Evolutionary conservation across 2,329 filamentous ascomycete species (phyloP).

Genomic region (Trichoderma asperellum): DNA sequence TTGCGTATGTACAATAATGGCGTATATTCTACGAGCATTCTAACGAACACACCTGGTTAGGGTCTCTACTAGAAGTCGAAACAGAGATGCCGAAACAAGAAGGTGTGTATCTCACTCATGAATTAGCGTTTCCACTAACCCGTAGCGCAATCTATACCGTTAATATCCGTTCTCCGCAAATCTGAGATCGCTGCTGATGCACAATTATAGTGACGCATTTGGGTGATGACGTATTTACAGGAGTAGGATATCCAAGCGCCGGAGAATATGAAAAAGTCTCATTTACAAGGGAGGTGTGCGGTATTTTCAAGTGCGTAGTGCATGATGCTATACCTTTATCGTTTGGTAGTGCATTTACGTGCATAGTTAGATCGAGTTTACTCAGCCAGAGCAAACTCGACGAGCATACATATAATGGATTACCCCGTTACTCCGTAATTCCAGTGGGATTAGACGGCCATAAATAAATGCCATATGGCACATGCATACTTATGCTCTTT

Average conservation of each 20-base stretch:
- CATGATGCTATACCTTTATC: neutral
- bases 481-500: neutral
- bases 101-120: neutral
- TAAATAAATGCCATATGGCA: neutral
- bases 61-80: neutral
- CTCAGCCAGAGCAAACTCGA: neutral
- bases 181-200: neutral
- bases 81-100: neutral
- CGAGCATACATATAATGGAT: neutral
- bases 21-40: neutral
- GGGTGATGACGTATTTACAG: neutral
- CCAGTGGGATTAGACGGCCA: neutral
- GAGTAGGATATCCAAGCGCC: neutral
- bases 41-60: neutral
- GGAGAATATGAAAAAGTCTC: neutral
- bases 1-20: no score
- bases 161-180: neutral
- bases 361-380: neutral
- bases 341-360: neutral
- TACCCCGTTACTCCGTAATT: neutral
- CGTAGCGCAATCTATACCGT: neutral
- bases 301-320: neutral
- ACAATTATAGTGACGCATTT: neutral
- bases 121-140: neutral
- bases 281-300: neutral